A percentile compares a stretch with the other conserved stretches of the same genome.
These are phyloP conservation scores for Podila clonocystis DNA, from an alignment of 192 early-diverging fungal species.

Conservation along the genomic window DNA sequence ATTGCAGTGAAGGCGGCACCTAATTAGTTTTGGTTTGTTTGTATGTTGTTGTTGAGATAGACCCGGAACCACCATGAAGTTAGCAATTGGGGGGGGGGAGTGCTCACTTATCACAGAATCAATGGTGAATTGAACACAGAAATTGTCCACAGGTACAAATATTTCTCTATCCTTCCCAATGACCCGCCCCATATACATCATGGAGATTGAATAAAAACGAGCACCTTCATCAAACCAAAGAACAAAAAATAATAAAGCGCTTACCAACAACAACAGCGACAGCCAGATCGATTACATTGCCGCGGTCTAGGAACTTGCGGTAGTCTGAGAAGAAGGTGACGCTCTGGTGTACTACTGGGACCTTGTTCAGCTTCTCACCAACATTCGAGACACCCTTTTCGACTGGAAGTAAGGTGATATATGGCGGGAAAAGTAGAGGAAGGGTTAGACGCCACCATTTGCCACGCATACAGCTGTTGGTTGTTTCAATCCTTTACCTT, in stretches of 20 bases:
- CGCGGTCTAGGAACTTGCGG: constrained; percentile 59
- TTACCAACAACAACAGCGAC: constrained; percentile 71
- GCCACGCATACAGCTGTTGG: not conserved
- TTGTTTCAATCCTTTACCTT: not conserved
- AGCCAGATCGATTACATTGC: constrained; percentile 73
- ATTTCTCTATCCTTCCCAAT: no score
- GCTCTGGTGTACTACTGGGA: constrained; percentile 43
- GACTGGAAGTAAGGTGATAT: not conserved
- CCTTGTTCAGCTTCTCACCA: constrained; percentile 9
- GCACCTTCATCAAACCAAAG: not conserved
- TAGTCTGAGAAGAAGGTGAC: constrained; percentile 61
- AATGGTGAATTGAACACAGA: no score
- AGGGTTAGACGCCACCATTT: not conserved
- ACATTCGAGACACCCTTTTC: constrained; percentile 29
- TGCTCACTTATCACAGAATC: no score
- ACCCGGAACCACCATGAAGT: not conserved
- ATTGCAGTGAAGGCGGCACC: constrained; percentile 51
- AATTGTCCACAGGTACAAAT: no score
- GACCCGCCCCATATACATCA: not conserved
- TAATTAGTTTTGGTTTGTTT: not conserved
- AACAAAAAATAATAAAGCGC: not conserved
- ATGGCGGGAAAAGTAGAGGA: not conserved
- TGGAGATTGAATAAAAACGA: not conserved
- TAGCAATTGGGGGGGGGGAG: no score
- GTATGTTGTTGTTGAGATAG: no score